Percentiles rank a stretch among this genome's conserved stretches.
These are phyloP conservation scores for Lepiota brunneoincarnata DNA, from an alignment of 768 basidiomycete species.

Conservation along the genomic window DNA sequence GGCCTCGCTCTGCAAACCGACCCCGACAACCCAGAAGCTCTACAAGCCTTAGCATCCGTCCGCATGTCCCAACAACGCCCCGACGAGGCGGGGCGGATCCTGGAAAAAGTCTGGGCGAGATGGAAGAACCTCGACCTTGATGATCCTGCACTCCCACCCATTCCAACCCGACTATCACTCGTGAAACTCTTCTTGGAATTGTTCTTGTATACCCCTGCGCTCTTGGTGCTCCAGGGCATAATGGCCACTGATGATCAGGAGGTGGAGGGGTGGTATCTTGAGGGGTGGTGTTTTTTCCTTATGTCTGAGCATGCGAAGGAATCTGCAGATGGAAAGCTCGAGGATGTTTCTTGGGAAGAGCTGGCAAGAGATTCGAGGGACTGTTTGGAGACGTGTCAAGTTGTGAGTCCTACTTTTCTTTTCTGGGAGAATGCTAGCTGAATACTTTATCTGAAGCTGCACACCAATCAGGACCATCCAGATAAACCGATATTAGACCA, in stretches of 20 bases:
- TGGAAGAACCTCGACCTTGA: conserved; percentile 77
- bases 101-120: conserved; percentile 63
- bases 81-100: conserved; percentile 73
- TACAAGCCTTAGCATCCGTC: conserved; percentile 80
- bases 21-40: conserved; percentile 73
- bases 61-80: conserved; percentile 84
- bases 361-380: conserved; percentile 76
- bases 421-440: background rate
- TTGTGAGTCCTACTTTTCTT: conserved; percentile 41
- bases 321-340: conserved; percentile 39
- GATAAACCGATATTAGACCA: conserved; percentile 79
- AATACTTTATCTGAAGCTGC: conserved; percentile 45
- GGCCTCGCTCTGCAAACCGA: conserved; percentile 70
- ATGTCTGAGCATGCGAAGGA: conserved; percentile 73
- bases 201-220: conserved; percentile 62
- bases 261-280: conserved; percentile 91
- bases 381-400: conserved; percentile 80
- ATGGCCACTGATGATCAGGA: conserved; percentile 82
- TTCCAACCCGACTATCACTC: conserved; percentile 68
- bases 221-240: conserved; percentile 74
- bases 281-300: conserved; percentile 91
- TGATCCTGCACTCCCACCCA: conserved; percentile 64
- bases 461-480: conserved; percentile 66
- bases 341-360: conserved; percentile 69
- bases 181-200: conserved; percentile 86